A percentile compares a stretch with the other conserved stretches of the same genome.
Conservation (phyloP, 2,329 filamentous ascomycete genomes). For the Rutstroemia sp. region DNA sequence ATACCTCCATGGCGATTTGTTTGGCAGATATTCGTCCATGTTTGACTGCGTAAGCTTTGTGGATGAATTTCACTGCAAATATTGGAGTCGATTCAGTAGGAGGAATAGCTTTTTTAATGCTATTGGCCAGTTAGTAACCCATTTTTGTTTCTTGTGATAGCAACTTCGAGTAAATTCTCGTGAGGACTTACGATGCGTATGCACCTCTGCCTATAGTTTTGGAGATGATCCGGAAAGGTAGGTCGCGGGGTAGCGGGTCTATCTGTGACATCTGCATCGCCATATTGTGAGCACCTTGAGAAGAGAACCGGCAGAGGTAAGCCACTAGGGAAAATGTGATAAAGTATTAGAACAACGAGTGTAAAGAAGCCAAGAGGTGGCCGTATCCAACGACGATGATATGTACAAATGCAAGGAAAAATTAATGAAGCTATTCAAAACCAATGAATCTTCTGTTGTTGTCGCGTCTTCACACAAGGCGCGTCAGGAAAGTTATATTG, state of each 20-base stretch:
- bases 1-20: constrained; percentile 87
- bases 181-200: constrained; percentile 75
- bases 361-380: background rate
- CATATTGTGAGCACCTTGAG: background rate
- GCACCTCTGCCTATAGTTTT: constrained; percentile 95
- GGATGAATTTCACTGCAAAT: constrained; percentile 97
- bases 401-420: background rate
- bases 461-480: background rate
- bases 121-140: constrained; percentile 14
- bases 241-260: constrained; percentile 73
- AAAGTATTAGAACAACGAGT: background rate
- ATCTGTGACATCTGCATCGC: constrained; percentile 68
- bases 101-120: constrained; percentile 80
- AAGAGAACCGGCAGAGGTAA: background rate
- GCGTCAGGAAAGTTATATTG: background rate
- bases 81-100: constrained; percentile 61
- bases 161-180: background rate
- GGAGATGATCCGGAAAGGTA: constrained; percentile 91
- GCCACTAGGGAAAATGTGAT: background rate
- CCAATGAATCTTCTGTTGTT: background rate
- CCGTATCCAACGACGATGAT: background rate
- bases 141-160: background rate
- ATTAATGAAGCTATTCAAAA: background rate
- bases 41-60: constrained; percentile 88
- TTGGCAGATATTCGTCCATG: constrained; percentile 83